These are phyloP conservation scores for Pterocarpus macrocarpus DNA, from an alignment of 306 rosid genomes.

Conservation along the genomic window DNA sequence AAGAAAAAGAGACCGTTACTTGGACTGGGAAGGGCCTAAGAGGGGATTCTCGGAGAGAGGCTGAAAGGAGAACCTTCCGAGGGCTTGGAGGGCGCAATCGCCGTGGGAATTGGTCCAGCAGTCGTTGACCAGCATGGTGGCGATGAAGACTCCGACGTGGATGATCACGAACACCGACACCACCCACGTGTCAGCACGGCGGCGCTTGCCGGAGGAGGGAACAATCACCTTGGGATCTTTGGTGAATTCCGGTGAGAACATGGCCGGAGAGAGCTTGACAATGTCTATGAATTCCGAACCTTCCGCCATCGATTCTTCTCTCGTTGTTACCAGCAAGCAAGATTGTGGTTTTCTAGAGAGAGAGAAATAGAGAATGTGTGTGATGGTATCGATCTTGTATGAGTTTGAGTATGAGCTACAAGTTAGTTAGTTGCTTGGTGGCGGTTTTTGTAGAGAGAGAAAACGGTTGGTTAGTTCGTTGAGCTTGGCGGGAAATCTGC, in stretches of 20 bases:
- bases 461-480: slow-evolving; percentile 49
- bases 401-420: background rate
- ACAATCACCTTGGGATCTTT: slow-evolving; percentile 45
- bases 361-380: background rate
- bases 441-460: background rate
- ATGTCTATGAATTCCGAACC: slow-evolving; percentile 57
- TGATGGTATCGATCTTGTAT: background rate
- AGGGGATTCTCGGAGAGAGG: slow-evolving; percentile 85
- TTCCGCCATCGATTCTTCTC: slow-evolving; percentile 51
- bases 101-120: slow-evolving; percentile 80
- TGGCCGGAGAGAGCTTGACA: slow-evolving; percentile 47
- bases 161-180: slow-evolving; percentile 82
- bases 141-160: slow-evolving; percentile 71
- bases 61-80: slow-evolving; percentile 90
- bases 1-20: slow-evolving; percentile 56
- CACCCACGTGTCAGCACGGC: slow-evolving; percentile 81
- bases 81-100: slow-evolving; percentile 65
- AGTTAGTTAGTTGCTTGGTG: slow-evolving; percentile 46
- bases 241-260: slow-evolving; percentile 35
- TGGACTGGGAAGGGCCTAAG: slow-evolving; percentile 92
- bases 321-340: background rate
- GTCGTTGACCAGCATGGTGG: slow-evolving; percentile 81
- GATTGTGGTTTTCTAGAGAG: slow-evolving; percentile 3
- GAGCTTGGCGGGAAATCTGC: slow-evolving; percentile 72
- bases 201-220: slow-evolving; percentile 37